phyloP scores from a whole-genome alignment of 2,329 filamentous ascomycete genomes.

The Exophiala aquamarina region DNA sequence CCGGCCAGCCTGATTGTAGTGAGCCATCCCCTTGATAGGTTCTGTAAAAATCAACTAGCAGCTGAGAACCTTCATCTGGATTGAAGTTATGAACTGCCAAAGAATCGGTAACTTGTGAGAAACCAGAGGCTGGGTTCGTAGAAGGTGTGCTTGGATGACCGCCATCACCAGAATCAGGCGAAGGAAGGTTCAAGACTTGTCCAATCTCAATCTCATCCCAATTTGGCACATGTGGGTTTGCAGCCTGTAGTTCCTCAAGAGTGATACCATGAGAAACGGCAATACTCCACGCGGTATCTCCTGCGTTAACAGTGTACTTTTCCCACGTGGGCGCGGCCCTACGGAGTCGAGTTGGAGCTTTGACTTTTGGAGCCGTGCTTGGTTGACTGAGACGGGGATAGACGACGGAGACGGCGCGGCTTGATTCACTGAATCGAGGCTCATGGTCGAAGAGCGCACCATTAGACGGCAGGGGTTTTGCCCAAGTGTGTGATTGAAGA shows the following conservation, averaged over 20 bases:
- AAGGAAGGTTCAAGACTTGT: background rate
- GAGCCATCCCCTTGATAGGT: constrained; percentile 26
- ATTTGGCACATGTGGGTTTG: constrained; percentile 9
- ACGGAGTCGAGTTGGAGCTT: too few relatives aligned
- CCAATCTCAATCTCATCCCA: background rate
- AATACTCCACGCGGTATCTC: constrained; percentile 14
- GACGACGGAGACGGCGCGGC: too few relatives aligned
- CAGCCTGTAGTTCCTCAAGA: constrained; percentile 6
- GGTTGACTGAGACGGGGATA: too few relatives aligned
- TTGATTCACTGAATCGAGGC: too few relatives aligned
- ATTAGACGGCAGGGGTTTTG: too few relatives aligned
- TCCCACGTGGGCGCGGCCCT: too few relatives aligned
- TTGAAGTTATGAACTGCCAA: constrained; percentile 9
- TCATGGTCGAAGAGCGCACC: too few relatives aligned
- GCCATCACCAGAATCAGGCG: background rate
- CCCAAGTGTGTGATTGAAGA: too few relatives aligned
- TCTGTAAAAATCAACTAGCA: constrained; percentile 30
- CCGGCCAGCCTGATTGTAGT: constrained; percentile 22
- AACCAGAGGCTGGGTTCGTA: background rate
- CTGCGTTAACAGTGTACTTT: constrained; percentile 10
- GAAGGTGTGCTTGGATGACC: background rate
- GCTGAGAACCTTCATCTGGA: background rate
- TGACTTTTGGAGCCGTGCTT: background rate
- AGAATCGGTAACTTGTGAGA: constrained; percentile 1
- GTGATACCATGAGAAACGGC: constrained; percentile 8